These are phyloP conservation scores for Globisporangium iwayamae DNA, from an alignment of 352 stramenopile species.

Conservation along the genomic window DNA sequence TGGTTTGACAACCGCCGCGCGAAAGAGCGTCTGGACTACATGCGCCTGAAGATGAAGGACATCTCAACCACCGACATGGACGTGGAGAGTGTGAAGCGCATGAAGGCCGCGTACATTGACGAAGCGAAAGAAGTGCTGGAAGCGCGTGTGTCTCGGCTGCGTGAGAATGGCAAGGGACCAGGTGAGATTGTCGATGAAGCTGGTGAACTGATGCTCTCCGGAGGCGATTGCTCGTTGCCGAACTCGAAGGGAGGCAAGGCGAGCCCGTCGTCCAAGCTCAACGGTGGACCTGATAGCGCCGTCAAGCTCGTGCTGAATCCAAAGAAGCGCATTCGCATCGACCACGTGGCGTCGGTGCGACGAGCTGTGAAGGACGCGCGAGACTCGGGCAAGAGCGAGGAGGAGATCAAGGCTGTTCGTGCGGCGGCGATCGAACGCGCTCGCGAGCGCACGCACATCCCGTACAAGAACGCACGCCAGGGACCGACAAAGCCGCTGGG, in stretches of 20 bases:
- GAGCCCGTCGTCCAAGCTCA: conserved; percentile 31
- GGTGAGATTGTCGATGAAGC: conserved; percentile 80
- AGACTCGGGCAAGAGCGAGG: conserved; percentile 70
- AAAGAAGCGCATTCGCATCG: conserved; percentile 85
- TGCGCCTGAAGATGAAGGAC: conserved; percentile 89
- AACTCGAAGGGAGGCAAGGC: conserved; percentile 30
- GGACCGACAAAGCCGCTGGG: conserved; percentile 72
- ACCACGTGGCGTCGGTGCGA: conserved; percentile 82
- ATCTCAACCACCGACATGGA: conserved; percentile 84
- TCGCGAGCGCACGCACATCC: conserved; percentile 69
- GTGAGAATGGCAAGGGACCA: conserved; percentile 67
- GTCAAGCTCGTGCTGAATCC: conserved; percentile 27
- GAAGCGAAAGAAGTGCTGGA: conserved; percentile 87
- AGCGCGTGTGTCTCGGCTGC: conserved; percentile 72
- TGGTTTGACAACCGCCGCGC: conserved; percentile 87
- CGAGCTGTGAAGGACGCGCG: conserved; percentile 75
- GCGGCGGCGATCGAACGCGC: conserved; percentile 73
- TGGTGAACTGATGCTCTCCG: conserved; percentile 60
- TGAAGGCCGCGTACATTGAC: conserved; percentile 87
- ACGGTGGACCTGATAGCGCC: conserved; percentile 10
- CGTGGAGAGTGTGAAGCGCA: conserved; percentile 79
- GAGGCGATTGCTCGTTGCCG: conserved; percentile 40
- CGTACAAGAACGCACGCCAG: conserved; percentile 73
- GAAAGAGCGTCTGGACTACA: conserved; percentile 85
- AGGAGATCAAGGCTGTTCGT: conserved; percentile 69